phyloP scores from a whole-genome alignment of 129 eudicot genomes.

The Flaveria robusta region DNA sequence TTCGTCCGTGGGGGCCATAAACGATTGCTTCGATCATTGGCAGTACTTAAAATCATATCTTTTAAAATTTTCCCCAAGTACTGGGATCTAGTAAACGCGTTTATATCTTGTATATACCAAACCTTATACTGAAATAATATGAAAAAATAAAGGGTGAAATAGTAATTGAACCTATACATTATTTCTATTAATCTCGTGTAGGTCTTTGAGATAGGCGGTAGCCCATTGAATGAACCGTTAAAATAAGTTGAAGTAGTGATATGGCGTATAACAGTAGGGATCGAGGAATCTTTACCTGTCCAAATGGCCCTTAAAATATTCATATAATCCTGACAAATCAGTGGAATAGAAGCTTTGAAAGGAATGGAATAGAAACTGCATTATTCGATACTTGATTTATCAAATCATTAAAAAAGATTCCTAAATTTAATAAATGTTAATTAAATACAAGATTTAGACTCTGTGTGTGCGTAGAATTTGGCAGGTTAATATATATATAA shows the following conservation, averaged over 20 bases:
- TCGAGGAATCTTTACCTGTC: constrained; percentile 41
- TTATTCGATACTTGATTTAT: constrained; percentile 34
- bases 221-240: constrained; percentile 2
- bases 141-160: background rate
- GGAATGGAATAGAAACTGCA: constrained; percentile 52
- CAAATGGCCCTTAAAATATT: constrained; percentile 36
- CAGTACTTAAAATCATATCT: no score
- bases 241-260: background rate
- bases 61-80: no score
- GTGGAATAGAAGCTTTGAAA: constrained; percentile 49
- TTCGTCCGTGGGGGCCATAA: no score
- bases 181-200: background rate
- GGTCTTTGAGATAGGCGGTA: constrained; percentile 12
- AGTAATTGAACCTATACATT: background rate
- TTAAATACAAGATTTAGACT: constrained; percentile 32
- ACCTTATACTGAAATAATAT: background rate
- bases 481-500: constrained; percentile 33
- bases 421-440: constrained; percentile 17
- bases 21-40: no score
- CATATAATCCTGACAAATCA: constrained; percentile 40
- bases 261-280: constrained; percentile 39
- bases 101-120: no score
- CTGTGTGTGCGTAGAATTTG: constrained; percentile 42
- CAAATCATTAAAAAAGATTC: constrained; percentile 20
- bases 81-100: no score